Conservation (phyloP, 805 yeast species). For the Candida alai region DNA sequence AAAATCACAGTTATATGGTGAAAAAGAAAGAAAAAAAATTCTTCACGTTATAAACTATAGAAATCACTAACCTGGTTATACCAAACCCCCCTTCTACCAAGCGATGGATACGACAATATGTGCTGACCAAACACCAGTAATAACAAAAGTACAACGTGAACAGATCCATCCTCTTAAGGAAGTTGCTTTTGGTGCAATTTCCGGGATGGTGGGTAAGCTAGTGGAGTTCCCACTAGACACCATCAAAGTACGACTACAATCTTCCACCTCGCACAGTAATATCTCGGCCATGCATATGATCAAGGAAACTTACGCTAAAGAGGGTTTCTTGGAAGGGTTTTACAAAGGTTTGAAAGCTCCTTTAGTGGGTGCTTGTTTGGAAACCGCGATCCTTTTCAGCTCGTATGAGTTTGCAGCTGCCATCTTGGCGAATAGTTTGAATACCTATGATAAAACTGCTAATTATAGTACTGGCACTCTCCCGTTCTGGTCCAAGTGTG, state of each 20-base stretch:
- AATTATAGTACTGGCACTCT: conserved; percentile 23
- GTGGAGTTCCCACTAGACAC: conserved; percentile 94
- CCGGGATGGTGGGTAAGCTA: conserved; percentile 82
- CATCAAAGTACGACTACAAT: conserved; percentile 80
- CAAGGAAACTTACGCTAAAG: conserved; percentile 53
- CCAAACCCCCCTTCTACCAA: neutral
- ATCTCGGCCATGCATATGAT: conserved; percentile 66
- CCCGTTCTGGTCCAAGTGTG: conserved; percentile 43
- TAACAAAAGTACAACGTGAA: conserved; percentile 3
- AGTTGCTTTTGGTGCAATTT: conserved; percentile 47
- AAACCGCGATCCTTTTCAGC: conserved; percentile 75
- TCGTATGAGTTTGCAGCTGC: conserved; percentile 44
- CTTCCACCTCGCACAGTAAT: conserved; percentile 44
- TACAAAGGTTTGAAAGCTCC: conserved; percentile 82
- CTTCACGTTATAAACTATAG: conserved; percentile 1
- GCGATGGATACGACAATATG: conserved; percentile 5
- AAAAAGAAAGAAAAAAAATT: no score
- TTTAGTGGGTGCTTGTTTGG: conserved; percentile 83
- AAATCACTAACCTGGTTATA: neutral
- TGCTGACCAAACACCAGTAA: neutral
- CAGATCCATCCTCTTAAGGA: conserved; percentile 30
- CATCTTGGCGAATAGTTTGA: conserved; percentile 30
- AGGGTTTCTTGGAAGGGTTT: conserved; percentile 71
- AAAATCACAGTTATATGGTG: no score
- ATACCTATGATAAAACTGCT: conserved; percentile 14